Base-by-base conservation (phyloP, 2,329 filamentous ascomycete genomes). In the Stemphylium lycopersici region DNA sequence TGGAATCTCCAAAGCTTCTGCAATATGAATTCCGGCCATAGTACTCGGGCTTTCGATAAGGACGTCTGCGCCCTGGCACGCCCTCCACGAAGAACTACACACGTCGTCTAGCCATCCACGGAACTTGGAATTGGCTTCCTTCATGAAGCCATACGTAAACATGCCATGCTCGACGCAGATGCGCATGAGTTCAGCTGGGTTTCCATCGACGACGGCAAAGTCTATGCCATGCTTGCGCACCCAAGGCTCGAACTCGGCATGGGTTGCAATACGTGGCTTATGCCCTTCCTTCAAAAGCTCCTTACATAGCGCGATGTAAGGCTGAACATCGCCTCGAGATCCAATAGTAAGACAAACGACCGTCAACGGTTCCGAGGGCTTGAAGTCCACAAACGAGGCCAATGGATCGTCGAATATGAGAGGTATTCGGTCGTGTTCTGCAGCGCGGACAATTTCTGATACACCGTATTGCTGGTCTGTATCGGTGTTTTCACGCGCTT, bases 21-120 rank as follows among this genome's bases (percentile, higher is more conserved):
- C 95, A 62, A 99, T 96, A 74, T 99, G 95, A 48, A 99, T 96
- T 22, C 95, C 95, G 0, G 90, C 92, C 95, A 99, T 99, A 12
- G 95, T 92, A 52, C 91, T 96, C 0, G 95, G 95, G 41, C 91
- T 96, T 74, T 99, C 95, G 56, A 99, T 96, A 34, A 99, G 81
- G 29, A 99, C 79, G 72, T 99, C 93, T 1, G 89, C 90, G 20
- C 88, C 90, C 74, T 96, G 86, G 68, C 93, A 98, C 1, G 91
- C 91, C 38, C 79, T 76, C 87, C 90, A 98, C 0, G 92, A 88
- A 13, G 91, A 93, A 13, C 82, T 83, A 32, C 97, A 85, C 18
- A 99, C 83, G 38, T 91, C 90, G 65, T 98, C 93, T 15, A 99
- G 87, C 93, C 95, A 99, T n/a, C 87, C 89, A 48, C 95, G 89